Base-by-base conservation (phyloP, 306 rosid species). In the Cajanus cajan region DNA sequence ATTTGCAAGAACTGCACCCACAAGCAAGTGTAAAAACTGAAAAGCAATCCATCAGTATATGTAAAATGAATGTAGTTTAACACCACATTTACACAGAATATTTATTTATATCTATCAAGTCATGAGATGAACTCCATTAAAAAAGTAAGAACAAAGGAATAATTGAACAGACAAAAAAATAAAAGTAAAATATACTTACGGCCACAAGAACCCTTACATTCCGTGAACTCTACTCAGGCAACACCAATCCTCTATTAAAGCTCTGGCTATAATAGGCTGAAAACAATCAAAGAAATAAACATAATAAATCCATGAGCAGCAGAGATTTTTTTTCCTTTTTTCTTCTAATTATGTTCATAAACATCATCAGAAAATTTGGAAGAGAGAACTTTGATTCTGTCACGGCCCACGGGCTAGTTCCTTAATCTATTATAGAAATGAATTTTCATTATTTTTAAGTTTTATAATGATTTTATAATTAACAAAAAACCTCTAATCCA, bases 401-500 rank as follows among this genome's bases (percentile, higher is more conserved):
- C 65, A 11, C 16, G 10, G 2, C 19, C 2, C 64, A 9, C 6
- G 2, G 2, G 28, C 6, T 57, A 57, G 43, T 6, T 14, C 22
- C 22, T 31, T 25, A 83, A 83, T 74, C 25, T 61, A n/a, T n/a
- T n/a, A n/a, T n/a, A n/a, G n/a, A 88, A 81, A 41, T 3, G 34
- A 76, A 81, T 51, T 44, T 2, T 37, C 13, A 18, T 71, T 74
- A 18, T 71, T 74, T n/a, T 10, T 28, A 25, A 11, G 5, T 4
- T 22, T 36, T 15, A 16, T 47, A 63, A 28, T 28, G n/a, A 22
- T 5, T 3, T 28, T 33, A 3, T 15, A 31, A 63, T 77, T 21
- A 75, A 36, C 70, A 85, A 5, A 59, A 24, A 22, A 82, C 47
- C 9, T 92, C 94, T 36, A 90, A 61, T 9, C 94, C 97, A 78